These are phyloP conservation scores for Chlorokybus atmophyticus DNA, from an alignment of 139 green algal genomes.

Conservation along the genomic window DNA sequence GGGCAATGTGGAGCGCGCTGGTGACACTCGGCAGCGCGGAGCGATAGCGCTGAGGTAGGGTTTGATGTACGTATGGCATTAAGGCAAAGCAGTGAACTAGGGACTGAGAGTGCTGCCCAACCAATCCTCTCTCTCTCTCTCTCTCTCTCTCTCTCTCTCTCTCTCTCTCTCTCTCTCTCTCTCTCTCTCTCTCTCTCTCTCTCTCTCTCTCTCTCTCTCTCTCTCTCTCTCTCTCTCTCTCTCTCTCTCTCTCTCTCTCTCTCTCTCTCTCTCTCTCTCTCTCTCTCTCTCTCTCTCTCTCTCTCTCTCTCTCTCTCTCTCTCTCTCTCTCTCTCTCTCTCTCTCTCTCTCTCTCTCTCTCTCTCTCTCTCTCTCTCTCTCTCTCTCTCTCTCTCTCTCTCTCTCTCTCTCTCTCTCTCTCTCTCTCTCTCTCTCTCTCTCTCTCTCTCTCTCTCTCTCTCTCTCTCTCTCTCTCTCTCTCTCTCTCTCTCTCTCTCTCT, in stretches of 20 bases:
- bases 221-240: conserved; percentile 3
- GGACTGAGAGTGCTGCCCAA: too few relatives aligned
- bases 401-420: conserved; percentile 3
- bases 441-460: conserved; percentile 3
- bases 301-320: conserved; percentile 3
- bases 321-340: conserved; percentile 3
- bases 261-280: conserved; percentile 3
- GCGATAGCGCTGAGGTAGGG: too few relatives aligned
- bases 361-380: background rate
- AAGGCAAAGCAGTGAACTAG: too few relatives aligned
- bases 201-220: conserved; percentile 3
- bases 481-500: conserved; percentile 3
- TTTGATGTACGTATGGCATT: too few relatives aligned
- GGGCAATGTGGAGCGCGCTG: too few relatives aligned
- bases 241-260: conserved; percentile 3
- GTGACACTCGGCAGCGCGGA: too few relatives aligned
- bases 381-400: conserved; percentile 3
- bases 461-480: conserved; percentile 3
- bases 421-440: conserved; percentile 3
- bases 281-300: conserved; percentile 3
- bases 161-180: conserved; percentile 3
- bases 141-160: conserved; percentile 3
- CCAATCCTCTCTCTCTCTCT: conserved; percentile 1
- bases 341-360: conserved; percentile 1
- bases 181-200: conserved; percentile 3